Evolutionary conservation across 2,329 filamentous ascomycete species (phyloP), one percentile per base, ranked within the genome.

Genomic region (Aspergillus puulaauensis): DNA sequence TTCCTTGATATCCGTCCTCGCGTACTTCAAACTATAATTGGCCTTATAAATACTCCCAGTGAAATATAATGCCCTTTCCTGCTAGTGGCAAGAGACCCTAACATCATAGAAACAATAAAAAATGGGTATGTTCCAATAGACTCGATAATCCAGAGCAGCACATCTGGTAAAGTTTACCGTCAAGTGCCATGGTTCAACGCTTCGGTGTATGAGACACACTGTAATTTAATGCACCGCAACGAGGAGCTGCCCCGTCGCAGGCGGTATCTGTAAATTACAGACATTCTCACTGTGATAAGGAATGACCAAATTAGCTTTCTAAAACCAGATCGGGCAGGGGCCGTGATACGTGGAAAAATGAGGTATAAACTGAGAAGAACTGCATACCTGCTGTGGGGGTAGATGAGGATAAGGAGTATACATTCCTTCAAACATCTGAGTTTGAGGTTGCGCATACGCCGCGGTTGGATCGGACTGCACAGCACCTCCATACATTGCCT

Each of bases 341-440:
- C 8, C 23, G 33, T 7, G 6, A 39, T 19, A 43, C 43, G 41
- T 12, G 7, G 5, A 31, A 14, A 3, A 37, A 31, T 39, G 31
- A 39, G n/a, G 35, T 41, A 41, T 45, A 7, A 7, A 23, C 23
- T 21, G 17, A 17, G n/a, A 40, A n/a, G 24, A 17, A n/a, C 11
- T 12, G 4, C 84, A 73, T 81, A 93, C 90, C 80, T 92, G 90
- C 75, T 96, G 91, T 63, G 90, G 85, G 66, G 89, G 87, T 83
- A 96, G 90, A 61, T 86, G 79, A 14, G 88, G 83, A 73, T 96
- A 96, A 21, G 74, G 71, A 40, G 84, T 84, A 74, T 98, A 98
- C 82, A 97, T 96, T 62, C 86, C 86, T 61, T 91, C 87, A 75
- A 93, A 96, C 83, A 97, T 96, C 62, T 86, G 79, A 46, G 76